These are phyloP conservation scores for Epichloe elymi DNA, from an alignment of 2,329 filamentous ascomycete genomes.

Conservation along the genomic window DNA sequence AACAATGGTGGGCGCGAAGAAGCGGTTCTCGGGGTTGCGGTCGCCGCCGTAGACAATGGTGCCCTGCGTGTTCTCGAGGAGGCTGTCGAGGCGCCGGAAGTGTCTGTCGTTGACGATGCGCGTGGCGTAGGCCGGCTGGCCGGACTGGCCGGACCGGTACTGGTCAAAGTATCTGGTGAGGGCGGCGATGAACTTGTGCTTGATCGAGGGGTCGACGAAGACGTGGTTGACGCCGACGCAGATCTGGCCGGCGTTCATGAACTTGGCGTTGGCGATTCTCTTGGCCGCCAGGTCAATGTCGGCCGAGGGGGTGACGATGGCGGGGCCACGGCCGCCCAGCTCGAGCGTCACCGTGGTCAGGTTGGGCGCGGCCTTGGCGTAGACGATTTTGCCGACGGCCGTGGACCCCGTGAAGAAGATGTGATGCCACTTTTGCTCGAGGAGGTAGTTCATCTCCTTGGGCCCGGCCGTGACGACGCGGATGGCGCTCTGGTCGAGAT, in stretches of 20 bases:
- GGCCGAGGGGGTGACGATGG: constrained; percentile 26
- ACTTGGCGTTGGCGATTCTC: constrained; percentile 28
- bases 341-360: constrained; percentile 32
- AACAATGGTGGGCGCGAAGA: constrained; percentile 26
- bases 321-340: constrained; percentile 31
- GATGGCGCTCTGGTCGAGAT: constrained; percentile 27
- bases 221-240: constrained; percentile 26
- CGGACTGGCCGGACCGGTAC: constrained; percentile 5
- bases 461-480: constrained; percentile 23
- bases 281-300: constrained; percentile 29
- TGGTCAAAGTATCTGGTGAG: constrained; percentile 21
- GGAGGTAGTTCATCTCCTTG: constrained; percentile 21
- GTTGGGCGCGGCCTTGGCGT: constrained; percentile 27
- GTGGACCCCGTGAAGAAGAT: constrained; percentile 33
- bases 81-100: constrained; percentile 24
- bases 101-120: constrained; percentile 30
- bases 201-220: constrained; percentile 25
- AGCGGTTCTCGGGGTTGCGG: constrained; percentile 15
- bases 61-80: constrained; percentile 24
- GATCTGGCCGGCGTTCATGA: constrained; percentile 25
- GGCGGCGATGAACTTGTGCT: constrained; percentile 22
- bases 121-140: constrained; percentile 6
- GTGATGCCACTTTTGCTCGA: constrained; percentile 26
- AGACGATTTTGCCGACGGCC: constrained; percentile 23
- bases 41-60: constrained; percentile 23